Evolutionary conservation across 1,284 basidiomycete genomes (phyloP), one percentile per base, ranked within the genome.

Genomic region (Cystobasidium sp.): DNA sequence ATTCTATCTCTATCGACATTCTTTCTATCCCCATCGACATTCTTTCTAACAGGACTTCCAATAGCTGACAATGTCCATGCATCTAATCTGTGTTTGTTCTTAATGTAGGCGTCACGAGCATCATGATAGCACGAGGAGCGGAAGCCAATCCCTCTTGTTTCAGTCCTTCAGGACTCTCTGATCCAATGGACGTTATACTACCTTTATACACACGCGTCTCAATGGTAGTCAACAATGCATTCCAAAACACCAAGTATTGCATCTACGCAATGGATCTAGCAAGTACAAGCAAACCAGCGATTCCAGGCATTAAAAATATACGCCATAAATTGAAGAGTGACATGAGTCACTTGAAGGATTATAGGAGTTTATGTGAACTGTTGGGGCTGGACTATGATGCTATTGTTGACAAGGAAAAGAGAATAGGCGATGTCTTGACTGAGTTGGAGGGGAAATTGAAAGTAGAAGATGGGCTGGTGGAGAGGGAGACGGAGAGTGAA

Each of bases 61-160:
- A 18, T 7, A 20, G 41, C 20, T 53, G 5, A 43, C 22, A 2
- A 70, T n/a, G n/a, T n/a, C n/a, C n/a, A n/a, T n/a, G n/a, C n/a
- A n/a, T n/a, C n/a, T n/a, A n/a, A n/a, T n/a, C n/a, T n/a, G n/a
- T n/a, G n/a, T n/a, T n/a, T n/a, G n/a, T n/a, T n/a, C n/a, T n/a
- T n/a, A n/a, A n/a, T n/a, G n/a, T n/a, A 91, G 92, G 91, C 24
- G 93, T 92, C n/a, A 88, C 91, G 77, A 93, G 92, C 0, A 89
- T 93, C 43, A 99, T 99, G 96, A 91, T 99, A 55, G 97, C 96
- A 7, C 90, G 94, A 14, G 93, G 90, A 0, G 95, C 95, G 7
- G 97, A 99, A 83, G 84, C 89, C 9, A 99, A 99, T 82, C 93
- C 94, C 0, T 90, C 91, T 0, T 91, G 93, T 79, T 99, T 99